These are phyloP conservation scores for Pneumocystis carinii DNA, from an alignment of 1,139 yeast species.

Conservation along the genomic window DNA sequence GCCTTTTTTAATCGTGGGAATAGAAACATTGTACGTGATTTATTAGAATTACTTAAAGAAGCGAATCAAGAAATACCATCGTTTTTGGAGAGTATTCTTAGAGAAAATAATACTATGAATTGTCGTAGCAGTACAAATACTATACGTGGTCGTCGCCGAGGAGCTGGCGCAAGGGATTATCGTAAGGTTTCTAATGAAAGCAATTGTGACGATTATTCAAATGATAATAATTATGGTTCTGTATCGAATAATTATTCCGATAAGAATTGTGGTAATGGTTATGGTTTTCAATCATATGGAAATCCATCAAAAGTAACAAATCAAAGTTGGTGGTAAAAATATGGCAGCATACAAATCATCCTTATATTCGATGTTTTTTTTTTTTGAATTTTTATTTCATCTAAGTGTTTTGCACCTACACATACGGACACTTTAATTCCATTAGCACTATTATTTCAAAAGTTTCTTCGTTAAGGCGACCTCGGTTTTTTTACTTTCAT, in stretches of 20 bases:
- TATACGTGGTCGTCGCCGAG: slow-evolving; percentile 41
- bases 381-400: not conserved
- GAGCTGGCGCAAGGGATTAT: slow-evolving; percentile 23
- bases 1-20: slow-evolving; percentile 96
- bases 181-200: slow-evolving; percentile 34
- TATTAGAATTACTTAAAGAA: slow-evolving; percentile 74
- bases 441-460: not conserved
- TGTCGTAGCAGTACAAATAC: slow-evolving; percentile 25
- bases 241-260: not conserved
- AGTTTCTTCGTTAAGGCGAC: not conserved
- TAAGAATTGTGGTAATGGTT: not conserved
- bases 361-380: not conserved
- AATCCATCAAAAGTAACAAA: not conserved
- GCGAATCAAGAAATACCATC: slow-evolving; percentile 96
- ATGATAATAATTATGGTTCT: slow-evolving; percentile 5
- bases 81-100: slow-evolving; percentile 63
- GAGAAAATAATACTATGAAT: slow-evolving; percentile 58
- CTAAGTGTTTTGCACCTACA: not conserved
- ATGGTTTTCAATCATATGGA: not conserved
- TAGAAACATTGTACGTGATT: slow-evolving; percentile 75
- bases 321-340: not conserved
- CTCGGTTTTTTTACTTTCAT: not conserved
- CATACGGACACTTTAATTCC: not conserved
- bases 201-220: slow-evolving; percentile 18
- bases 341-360: not conserved